A percentile compares a stretch with the other conserved stretches of the same genome.
These are phyloP conservation scores for Naegleria lovaniensis DNA, from an alignment of 208 protist genomes.

Conservation along the genomic window DNA sequence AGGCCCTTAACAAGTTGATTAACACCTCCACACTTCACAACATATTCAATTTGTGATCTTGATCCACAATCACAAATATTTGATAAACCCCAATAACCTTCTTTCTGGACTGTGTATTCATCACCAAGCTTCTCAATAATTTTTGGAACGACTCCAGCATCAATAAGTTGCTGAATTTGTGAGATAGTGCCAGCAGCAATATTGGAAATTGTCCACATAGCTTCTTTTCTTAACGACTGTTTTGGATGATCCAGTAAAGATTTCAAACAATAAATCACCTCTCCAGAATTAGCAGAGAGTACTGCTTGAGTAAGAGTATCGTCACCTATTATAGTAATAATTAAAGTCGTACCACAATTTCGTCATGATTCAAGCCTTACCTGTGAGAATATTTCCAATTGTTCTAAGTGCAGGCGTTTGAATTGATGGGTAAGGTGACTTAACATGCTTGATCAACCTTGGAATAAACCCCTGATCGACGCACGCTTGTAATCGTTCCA, in stretches of 20 bases:
- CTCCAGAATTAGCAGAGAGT: constrained; percentile 67
- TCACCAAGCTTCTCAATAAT: constrained; percentile 75
- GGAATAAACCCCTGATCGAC: constrained; percentile 75
- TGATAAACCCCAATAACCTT: constrained; percentile 92
- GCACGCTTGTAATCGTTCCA: constrained; percentile 87
- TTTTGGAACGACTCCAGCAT: constrained; percentile 72
- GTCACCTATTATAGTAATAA: constrained; percentile 90
- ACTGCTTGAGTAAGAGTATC: constrained; percentile 90
- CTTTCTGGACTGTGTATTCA: constrained; percentile 81
- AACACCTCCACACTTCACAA: constrained; percentile 78
- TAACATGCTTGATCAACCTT: constrained; percentile 84
- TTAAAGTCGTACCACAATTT: no score
- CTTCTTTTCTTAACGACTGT: constrained; percentile 90
- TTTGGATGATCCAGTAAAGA: constrained; percentile 70
- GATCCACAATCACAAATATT: constrained; percentile 87
- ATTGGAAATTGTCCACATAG: constrained; percentile 98
- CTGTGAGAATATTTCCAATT: constrained; percentile 79
- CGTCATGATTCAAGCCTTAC: background rate
- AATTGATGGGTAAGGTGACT: constrained; percentile 52
- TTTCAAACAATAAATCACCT: constrained; percentile 62
- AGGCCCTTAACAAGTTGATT: constrained; percentile 75
- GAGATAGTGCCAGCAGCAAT: constrained; percentile 87
- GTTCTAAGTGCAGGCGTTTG: constrained; percentile 91
- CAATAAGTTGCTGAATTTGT: constrained; percentile 84
- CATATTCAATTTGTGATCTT: constrained; percentile 65